Conservation (phyloP, 2,329 filamentous ascomycete species). For the Diaporthe eres region DNA sequence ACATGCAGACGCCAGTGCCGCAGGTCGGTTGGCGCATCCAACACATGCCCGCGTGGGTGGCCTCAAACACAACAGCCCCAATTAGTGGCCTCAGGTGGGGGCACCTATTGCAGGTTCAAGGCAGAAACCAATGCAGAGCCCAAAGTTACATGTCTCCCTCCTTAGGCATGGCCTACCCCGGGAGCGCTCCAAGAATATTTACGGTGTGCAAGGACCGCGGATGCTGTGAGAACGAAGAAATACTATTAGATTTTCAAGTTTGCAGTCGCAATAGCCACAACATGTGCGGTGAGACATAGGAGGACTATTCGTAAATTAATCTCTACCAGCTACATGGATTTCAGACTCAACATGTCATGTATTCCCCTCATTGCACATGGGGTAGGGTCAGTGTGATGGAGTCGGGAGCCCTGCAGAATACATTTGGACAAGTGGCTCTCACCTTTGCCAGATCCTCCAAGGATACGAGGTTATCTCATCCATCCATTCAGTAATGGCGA, state of each 20-base stretch:
- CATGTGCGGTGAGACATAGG: not conserved
- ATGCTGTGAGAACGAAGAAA: no score
- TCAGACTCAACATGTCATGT: not conserved
- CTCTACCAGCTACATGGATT: not conserved
- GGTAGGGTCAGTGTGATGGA: not conserved
- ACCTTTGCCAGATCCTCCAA: not conserved
- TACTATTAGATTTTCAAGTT: no score
- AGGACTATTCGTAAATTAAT: rapidly evolving
- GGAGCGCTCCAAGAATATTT: no score
- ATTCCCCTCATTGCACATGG: not conserved
- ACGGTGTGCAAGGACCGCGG: not conserved
- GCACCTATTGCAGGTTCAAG: not conserved
- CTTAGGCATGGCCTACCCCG: no score
- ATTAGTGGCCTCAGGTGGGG: not conserved
- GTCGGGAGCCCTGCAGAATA: no score
- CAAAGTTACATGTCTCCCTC: not conserved
- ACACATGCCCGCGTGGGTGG: not conserved
- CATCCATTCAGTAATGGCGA: not conserved
- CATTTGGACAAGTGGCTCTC: not conserved
- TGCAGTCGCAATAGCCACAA: not conserved
- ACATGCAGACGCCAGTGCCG: not conserved
- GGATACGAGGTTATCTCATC: not conserved
- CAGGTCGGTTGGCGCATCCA: constrained; percentile 2
- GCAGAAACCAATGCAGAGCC: not conserved
- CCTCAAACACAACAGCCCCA: not conserved